Evolutionary conservation across 345 rosid genomes (phyloP).

Genomic region (Eucalyptus guilfoylei): DNA sequence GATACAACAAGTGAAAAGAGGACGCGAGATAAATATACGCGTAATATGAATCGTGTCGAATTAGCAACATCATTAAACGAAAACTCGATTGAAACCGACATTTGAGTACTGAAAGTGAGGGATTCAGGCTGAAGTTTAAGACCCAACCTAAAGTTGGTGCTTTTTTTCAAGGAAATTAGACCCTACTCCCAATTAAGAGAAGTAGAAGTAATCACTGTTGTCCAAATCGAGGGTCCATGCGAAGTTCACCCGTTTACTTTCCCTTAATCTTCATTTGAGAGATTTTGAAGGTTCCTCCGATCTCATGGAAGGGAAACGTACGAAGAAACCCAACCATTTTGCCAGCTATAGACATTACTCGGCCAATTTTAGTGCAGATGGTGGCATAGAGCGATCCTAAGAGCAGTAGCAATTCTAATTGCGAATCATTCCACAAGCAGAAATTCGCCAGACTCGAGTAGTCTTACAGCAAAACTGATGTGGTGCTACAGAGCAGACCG

Average conservation of each 20-base stretch:
- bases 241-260: not conserved
- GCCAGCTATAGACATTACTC: not conserved
- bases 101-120: not conserved
- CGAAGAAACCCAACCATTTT: not conserved
- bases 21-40: rapidly evolving
- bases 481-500: not conserved
- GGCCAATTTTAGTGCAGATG: not conserved
- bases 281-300: not conserved
- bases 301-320: not conserved
- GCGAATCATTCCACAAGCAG: not conserved
- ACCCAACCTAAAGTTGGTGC: not conserved
- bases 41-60: not conserved
- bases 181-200: not conserved
- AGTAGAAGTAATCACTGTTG: too few species aligned
- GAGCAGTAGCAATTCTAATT: not conserved
- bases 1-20: not conserved
- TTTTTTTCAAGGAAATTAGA: not conserved
- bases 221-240: not conserved
- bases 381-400: not conserved
- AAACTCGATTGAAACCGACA: not conserved
- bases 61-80: not conserved
- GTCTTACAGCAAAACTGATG: not conserved
- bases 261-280: not conserved
- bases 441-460: not conserved
- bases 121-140: rapidly evolving